Evolutionary conservation across 176 grass and related monocot genomes (phyloP).

Genomic region (Metroxylon sagu): DNA sequence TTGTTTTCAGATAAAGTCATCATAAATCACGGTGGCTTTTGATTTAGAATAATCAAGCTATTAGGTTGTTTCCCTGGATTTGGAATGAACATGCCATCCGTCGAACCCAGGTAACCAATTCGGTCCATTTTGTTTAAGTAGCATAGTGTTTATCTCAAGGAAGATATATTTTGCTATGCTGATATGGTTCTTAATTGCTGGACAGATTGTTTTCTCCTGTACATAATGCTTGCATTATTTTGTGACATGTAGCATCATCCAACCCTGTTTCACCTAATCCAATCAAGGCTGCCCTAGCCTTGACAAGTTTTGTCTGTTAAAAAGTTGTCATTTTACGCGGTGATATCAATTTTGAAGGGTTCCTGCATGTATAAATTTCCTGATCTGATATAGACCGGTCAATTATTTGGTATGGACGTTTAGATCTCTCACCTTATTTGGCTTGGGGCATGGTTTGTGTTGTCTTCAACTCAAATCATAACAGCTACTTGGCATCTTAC

Average conservation of each 20-base stretch:
- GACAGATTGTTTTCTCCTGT: conserved; percentile 29
- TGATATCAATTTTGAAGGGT: no score
- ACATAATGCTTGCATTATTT: conserved; percentile 36
- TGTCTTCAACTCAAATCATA: no score
- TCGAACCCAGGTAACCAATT: conserved; percentile 33
- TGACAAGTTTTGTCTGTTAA: no score
- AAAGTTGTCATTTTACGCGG: no score
- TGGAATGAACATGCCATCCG: not conserved
- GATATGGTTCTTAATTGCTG: conserved; percentile 29
- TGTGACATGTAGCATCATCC: conserved; percentile 16
- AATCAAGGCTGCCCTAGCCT: no score
- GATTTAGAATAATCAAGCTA: not conserved
- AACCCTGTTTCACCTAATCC: no score
- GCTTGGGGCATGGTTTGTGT: no score
- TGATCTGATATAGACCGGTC: no score
- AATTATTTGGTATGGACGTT: no score
- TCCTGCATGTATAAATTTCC: no score
- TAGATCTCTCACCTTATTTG: no score
- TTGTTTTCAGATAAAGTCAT: conserved; percentile 82
- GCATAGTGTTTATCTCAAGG: not conserved
- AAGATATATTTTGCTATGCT: not conserved
- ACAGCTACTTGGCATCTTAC: no score
- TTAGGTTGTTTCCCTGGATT: conserved; percentile 7
- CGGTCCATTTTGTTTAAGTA: not conserved
- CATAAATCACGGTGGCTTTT: conserved; percentile 5